Conservation (phyloP, 345 rosid species). For the Firmiana major region DNA sequence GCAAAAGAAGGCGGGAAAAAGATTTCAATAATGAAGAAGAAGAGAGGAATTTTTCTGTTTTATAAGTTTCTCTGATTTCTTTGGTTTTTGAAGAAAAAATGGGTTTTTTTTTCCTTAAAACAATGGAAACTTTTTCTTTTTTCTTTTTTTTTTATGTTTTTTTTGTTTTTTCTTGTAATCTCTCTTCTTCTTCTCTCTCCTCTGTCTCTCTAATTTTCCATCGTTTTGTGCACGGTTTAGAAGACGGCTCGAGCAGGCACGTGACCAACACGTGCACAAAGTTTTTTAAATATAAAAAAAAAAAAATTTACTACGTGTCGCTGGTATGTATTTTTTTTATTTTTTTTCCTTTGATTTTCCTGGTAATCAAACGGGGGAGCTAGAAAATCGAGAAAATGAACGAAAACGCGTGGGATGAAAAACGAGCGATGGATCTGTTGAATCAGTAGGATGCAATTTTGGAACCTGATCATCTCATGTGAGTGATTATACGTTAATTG, state of each 20-base stretch:
- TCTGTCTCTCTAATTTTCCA: background rate
- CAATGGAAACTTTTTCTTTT: background rate
- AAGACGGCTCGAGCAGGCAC: conserved; percentile 5
- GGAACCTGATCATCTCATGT: conserved; percentile 79
- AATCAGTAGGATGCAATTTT: conserved; percentile 51
- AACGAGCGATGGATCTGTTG: conserved; percentile 32
- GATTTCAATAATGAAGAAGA: background rate
- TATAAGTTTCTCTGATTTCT: background rate
- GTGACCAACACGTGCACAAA: conserved; percentile 7
- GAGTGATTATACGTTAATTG: conserved; percentile 19
- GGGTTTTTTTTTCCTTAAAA: background rate
- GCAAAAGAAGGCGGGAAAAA: conserved; percentile 8
- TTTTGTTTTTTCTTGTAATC: background rate
- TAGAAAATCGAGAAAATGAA: conserved; percentile 19
- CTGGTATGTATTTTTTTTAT: background rate
- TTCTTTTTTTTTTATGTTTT: no score
- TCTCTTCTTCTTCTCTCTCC: background rate
- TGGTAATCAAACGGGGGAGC: background rate
- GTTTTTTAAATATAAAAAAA: background rate
- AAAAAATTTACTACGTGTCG: background rate
- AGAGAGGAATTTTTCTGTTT: background rate
- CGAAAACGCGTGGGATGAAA: conserved; percentile 21
- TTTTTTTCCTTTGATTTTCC: background rate
- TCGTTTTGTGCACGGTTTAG: background rate
- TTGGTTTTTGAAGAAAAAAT: background rate